Evolutionary conservation across 2,329 filamentous ascomycete species (phyloP).

Genomic region (Allantophomopsis lycopodina): DNA sequence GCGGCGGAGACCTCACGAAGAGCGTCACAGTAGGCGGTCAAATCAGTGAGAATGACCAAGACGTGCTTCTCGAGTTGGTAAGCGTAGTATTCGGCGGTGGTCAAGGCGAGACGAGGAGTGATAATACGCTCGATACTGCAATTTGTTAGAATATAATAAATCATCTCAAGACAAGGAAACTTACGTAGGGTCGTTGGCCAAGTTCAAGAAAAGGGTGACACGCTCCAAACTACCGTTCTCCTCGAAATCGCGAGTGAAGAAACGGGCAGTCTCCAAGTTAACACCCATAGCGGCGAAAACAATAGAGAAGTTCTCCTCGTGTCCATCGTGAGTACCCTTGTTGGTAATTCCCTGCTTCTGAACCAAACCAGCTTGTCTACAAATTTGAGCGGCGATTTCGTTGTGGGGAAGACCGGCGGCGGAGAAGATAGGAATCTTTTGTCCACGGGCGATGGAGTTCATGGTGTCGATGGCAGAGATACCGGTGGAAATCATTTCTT

Average conservation of each 20-base stretch:
- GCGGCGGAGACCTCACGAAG: constrained; percentile 97
- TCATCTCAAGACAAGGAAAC: constrained; percentile 19
- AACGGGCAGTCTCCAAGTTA: constrained; percentile 95
- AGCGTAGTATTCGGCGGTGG: constrained; percentile 98
- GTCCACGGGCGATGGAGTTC: constrained; percentile 94
- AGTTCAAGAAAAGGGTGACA: constrained; percentile 93
- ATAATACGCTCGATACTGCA: constrained; percentile 96
- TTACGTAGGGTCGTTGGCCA: constrained; percentile 97
- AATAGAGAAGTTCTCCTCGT: constrained; percentile 99
- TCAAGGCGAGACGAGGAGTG: constrained; percentile 92
- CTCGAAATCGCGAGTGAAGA: constrained; percentile 98
- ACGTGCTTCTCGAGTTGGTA: constrained; percentile 99
- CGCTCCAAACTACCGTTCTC: constrained; percentile 98
- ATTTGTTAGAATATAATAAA: constrained; percentile 4
- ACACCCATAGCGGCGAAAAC: constrained; percentile 99
- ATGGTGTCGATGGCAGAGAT: constrained; percentile 99
- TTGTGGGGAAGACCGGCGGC: constrained; percentile 97
- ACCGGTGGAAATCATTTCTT: constrained; percentile 99
- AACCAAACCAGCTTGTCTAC: constrained; percentile 89
- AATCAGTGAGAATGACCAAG: constrained; percentile 92
- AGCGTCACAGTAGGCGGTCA: constrained; percentile 96
- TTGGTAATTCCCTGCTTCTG: constrained; percentile 62
- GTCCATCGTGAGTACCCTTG: constrained; percentile 90
- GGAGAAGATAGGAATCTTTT: constrained; percentile 99
- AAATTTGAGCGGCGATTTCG: constrained; percentile 98